These are phyloP conservation scores for Triadica sebifera DNA, from an alignment of 345 rosid genomes.

Conservation along the genomic window DNA sequence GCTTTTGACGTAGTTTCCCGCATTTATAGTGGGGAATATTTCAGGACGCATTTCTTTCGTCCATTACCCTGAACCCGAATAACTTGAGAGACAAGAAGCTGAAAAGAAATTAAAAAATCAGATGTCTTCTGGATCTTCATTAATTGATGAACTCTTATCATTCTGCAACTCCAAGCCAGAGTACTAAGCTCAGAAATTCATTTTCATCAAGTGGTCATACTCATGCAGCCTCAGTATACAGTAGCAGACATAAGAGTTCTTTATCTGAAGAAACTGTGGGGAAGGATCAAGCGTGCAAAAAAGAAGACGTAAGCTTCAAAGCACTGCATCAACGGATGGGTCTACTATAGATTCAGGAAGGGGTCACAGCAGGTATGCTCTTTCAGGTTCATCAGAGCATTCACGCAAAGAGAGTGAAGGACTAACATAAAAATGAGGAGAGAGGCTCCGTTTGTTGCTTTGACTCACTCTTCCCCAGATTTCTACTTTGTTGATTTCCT, in stretches of 20 bases:
- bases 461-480: no score
- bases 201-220: no score
- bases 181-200: constrained; percentile 34
- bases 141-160: constrained; percentile 31
- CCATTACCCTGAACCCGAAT: constrained; percentile 61
- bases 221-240: constrained; percentile 37
- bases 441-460: background rate
- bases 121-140: constrained; percentile 37
- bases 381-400: constrained; percentile 38
- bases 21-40: constrained; percentile 55
- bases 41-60: constrained; percentile 57
- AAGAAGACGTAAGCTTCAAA: constrained; percentile 26
- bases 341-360: constrained; percentile 25
- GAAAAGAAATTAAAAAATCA: constrained; percentile 28
- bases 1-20: background rate
- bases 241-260: constrained; percentile 46
- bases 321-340: constrained; percentile 23
- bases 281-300: constrained; percentile 39
- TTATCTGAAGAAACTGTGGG: constrained; percentile 26
- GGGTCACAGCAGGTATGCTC: constrained; percentile 17
- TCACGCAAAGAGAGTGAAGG: constrained; percentile 39
- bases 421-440: constrained; percentile 31
- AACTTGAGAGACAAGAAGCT: constrained; percentile 39
- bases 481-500: no score
- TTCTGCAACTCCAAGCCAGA: constrained; percentile 30